phyloP scores from a whole-genome alignment of 164 flowering plant species.

The Chimonanthus praecox region DNA sequence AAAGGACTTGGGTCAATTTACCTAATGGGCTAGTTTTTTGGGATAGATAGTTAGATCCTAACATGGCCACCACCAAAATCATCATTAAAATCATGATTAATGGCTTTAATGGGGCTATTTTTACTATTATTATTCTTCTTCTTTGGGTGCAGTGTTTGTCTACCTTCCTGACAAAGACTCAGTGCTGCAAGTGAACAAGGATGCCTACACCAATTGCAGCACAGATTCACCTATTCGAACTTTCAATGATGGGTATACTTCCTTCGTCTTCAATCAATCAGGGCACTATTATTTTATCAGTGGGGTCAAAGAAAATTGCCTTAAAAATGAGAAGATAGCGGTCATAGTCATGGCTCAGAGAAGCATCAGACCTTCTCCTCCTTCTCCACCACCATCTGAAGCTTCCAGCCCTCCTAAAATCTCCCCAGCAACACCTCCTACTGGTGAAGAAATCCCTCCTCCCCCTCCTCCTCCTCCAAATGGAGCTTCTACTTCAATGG shows the following conservation, averaged over 20 bases:
- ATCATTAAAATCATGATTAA: too few species aligned
- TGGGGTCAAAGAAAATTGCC: constrained; percentile 61
- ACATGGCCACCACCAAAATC: too few species aligned
- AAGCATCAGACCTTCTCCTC: constrained; percentile 19
- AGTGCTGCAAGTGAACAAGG: constrained; percentile 59
- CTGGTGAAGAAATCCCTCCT: constrained; percentile 30
- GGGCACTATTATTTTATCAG: constrained; percentile 84
- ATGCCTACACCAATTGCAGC: constrained; percentile 55
- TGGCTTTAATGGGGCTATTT: too few species aligned
- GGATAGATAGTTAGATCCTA: too few species aligned
- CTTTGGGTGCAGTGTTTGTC: constrained; percentile 47
- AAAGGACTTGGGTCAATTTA: too few species aligned
- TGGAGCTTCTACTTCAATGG: constrained; percentile 34
- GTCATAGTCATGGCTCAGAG: constrained; percentile 74
- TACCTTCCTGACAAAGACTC: constrained; percentile 56
- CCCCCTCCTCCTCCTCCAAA: constrained; percentile 26
- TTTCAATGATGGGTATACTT: constrained; percentile 61
- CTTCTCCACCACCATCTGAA: constrained; percentile 11
- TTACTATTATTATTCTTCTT: not conserved
- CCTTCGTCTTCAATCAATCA: constrained; percentile 42
- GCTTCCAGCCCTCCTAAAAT: not conserved
- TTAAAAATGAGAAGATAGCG: constrained; percentile 60
- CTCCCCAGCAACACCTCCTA: constrained; percentile 48
- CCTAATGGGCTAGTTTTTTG: too few species aligned
- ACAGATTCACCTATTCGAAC: constrained; percentile 31